These are phyloP conservation scores for Colletotrichum costaricense DNA, from an alignment of 2,329 filamentous ascomycete genomes.

Conservation along the genomic window DNA sequence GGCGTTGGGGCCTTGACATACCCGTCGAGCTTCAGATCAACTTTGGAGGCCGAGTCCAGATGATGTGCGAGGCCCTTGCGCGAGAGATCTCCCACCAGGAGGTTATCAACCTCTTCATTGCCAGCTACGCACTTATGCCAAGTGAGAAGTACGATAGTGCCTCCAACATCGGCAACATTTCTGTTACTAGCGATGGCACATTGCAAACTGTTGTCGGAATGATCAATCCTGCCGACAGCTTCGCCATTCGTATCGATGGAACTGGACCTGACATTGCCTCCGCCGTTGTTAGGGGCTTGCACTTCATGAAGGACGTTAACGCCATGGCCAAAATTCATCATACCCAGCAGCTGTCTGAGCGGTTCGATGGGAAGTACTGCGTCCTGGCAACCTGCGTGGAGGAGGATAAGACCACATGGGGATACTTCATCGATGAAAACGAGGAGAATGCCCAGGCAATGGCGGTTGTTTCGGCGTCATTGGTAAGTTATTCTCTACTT, in stretches of 20 bases:
- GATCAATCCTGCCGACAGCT: not conserved
- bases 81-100: constrained; percentile 21
- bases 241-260: constrained; percentile 1
- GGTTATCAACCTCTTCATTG: constrained; percentile 16
- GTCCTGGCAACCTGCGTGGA: constrained; percentile 7
- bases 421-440: constrained; percentile 5
- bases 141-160: not conserved
- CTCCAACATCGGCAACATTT: not conserved
- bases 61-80: constrained; percentile 21
- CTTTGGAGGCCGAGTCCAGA: constrained; percentile 15
- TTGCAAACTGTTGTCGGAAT: not conserved
- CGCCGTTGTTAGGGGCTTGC: constrained; percentile 12
- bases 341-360: not conserved
- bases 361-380: not conserved
- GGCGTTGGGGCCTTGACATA: not conserved
- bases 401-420: not conserved
- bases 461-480: constrained; percentile 10
- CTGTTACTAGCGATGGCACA: not conserved
- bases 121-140: constrained; percentile 1
- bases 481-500: not conserved
- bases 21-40: constrained; percentile 10
- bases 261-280: not conserved
- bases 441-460: not conserved
- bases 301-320: constrained; percentile 13
- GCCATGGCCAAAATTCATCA: not conserved